Evolutionary conservation across 2,329 filamentous ascomycete genomes (phyloP).

Genomic region (Fusarium cicatricum): DNA sequence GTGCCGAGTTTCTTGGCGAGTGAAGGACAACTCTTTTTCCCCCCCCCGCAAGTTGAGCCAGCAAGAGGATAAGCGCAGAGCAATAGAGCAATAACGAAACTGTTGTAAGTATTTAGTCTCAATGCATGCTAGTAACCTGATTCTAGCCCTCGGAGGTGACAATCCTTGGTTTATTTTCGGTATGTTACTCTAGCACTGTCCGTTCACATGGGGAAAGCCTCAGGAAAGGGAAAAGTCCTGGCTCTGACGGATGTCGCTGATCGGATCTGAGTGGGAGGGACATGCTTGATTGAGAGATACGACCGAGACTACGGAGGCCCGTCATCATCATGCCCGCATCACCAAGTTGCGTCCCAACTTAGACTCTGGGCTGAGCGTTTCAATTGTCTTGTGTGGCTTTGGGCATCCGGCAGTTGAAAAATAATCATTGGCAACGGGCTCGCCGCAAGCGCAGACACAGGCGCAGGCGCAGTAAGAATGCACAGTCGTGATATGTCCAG

Average conservation of each 20-base stretch:
- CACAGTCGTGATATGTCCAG: not conserved
- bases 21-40: no score
- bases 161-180: not conserved
- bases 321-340: slow-evolving; percentile 21
- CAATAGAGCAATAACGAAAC: no score
- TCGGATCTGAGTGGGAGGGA: not conserved
- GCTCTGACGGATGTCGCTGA: slow-evolving; percentile 1
- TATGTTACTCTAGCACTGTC: not conserved
- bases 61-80: no score
- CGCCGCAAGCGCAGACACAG: not conserved
- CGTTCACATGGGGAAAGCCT: not conserved
- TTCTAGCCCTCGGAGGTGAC: not conserved
- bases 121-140: no score
- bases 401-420: not conserved
- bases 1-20: no score
- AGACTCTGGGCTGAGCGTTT: slow-evolving; percentile 1
- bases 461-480: not conserved
- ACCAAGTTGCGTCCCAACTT: slow-evolving; percentile 10
- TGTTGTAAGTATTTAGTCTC: no score
- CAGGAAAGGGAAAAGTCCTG: no score
- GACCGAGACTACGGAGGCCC: slow-evolving; percentile 6
- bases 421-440: not conserved
- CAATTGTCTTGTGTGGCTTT: not conserved
- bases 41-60: no score
- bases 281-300: slow-evolving; percentile 1